A percentile compares a stretch with the other conserved stretches of the same genome.
Conservation (phyloP, 805 yeast species). For the Peterozyma toletana region DNA sequence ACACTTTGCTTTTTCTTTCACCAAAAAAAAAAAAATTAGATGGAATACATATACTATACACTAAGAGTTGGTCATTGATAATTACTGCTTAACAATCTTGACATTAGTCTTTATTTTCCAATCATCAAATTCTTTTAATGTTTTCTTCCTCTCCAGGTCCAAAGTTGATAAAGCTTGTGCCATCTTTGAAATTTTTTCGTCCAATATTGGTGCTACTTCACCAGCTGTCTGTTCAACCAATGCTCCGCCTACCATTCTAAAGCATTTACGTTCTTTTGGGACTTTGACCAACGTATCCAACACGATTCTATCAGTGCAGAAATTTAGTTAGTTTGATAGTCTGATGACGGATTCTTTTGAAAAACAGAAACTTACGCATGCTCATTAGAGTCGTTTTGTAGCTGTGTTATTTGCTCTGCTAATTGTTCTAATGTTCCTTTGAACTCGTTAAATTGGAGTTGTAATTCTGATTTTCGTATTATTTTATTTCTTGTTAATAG, state of each 20-base stretch:
- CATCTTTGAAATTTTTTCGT: constrained; percentile 43
- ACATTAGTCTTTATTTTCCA: constrained; percentile 47
- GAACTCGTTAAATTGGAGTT: constrained; percentile 42
- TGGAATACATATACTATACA: no score
- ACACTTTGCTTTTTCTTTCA: no score
- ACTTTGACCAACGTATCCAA: constrained; percentile 45
- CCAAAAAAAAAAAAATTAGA: no score
- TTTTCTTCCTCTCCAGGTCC: constrained; percentile 28
- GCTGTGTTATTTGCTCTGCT: constrained; percentile 36
- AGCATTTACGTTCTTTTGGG: constrained; percentile 65
- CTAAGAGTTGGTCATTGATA: not conserved
- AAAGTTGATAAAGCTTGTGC: constrained; percentile 29
- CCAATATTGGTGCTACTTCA: constrained; percentile 62
- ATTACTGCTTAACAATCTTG: constrained; percentile 30
- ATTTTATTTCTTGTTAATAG: no score
- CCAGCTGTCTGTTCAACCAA: constrained; percentile 75
- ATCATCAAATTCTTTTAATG: constrained; percentile 32
- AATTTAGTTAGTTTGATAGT: not conserved
- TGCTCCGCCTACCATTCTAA: constrained; percentile 92
- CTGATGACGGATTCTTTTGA: not conserved
- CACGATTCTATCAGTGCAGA: constrained; percentile 34
- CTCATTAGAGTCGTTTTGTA: constrained; percentile 39
- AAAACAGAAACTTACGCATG: constrained; percentile 13
- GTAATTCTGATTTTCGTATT: constrained; percentile 24
- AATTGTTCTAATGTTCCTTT: constrained; percentile 40